Evolutionary conservation across 108 stramenopile species (phyloP), one percentile per base, ranked within the genome.

Genomic region (Fragilariopsis cylindrus): DNA sequence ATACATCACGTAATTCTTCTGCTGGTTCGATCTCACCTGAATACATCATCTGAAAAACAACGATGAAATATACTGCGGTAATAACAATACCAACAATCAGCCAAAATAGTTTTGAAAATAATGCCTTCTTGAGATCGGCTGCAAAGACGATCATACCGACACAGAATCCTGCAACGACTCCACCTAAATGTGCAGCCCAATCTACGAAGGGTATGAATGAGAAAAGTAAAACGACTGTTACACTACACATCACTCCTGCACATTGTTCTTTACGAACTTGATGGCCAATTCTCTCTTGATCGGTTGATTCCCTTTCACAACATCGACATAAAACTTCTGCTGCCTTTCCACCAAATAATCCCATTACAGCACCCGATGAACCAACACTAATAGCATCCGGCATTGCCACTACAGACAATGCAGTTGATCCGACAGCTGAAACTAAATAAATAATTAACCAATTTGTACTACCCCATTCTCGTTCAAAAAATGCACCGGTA

Each of bases 171-270:
- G 87, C 88, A 45, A 87, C 60, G 30, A 92, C 60, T 15, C 93
- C 91, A 19, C 90, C 93, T 44, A 94, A 60, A 71, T 94, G 93
- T 3, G 89, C 93, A 4, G 91, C 84, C 93, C 93, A 94, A 71
- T 94, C 93, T 12, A 92, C 88, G 73, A 79, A 85, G 0, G 85
- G 85, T 71, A 86, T 75, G 66, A 89, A 89, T 18, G 74, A 75
- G 75, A 87, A 87, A 2, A 79, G 56, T 75, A 81, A 68, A 41
- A 94, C 90, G n/a, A 94, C 72, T 5, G 82, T 72, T 13, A 89
- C 87, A 45, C 81, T 83, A 44, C 88, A 87, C 39, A 80, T 79
- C 4, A 89, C 91, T 21, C 69, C 81, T 47, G 79, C 82, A 19
- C 83, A 84, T 71, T 92, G 93, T 16, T 89, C 89, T 58, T 86